Evolutionary conservation across 768 basidiomycete genomes (phyloP), one percentile per base, ranked within the genome.

Genomic region (Boletellus ananiceps): DNA sequence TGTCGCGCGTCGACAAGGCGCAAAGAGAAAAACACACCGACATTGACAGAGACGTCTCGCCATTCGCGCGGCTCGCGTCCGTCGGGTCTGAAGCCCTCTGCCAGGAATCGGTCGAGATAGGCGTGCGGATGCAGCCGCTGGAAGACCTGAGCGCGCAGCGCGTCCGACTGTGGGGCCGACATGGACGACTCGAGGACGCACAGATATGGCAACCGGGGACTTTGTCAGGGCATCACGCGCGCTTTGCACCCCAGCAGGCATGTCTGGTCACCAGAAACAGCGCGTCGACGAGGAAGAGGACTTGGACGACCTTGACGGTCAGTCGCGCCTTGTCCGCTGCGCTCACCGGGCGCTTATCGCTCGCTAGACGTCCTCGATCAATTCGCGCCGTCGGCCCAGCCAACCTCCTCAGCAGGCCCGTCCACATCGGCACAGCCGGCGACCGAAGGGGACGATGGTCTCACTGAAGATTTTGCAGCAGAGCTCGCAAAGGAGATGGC

Each of bases 61-160:
- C 86, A 95, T 11, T 71, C 81, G 21, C 66, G 69, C 7, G 81
- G 66, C n/a, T 74, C 72, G 25, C 96, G 77, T 11, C 92, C 92
- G 64, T 97, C 93, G 0, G 93, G 90, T 46, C 96, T 70, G 48
- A 87, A 74, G 8, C 81, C 73, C 61, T 95, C 84, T 2, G 78
- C 72, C 15, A 97, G 70, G 60, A 96, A 98, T 7, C 87, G 79
- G 57, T 91, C 84, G 40, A 98, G 81, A 65, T 97, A 98, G 5
- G 82, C 78, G 29, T 80, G 79, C 2, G 96, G 95, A 59, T 97
- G 93, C 0, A 99, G 77, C 13, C 92, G 84, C 59, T 92, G 88
- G 70, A 94, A 94, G 29, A 85, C 81, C 33, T 67, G 65, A 1
- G 67, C 51, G 57, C 67, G 67, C 29, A 62, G 50, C 9, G 57